Evolutionary conservation across 306 rosid genomes (phyloP).

Genomic region (Glycyrrhiza uralensis): DNA sequence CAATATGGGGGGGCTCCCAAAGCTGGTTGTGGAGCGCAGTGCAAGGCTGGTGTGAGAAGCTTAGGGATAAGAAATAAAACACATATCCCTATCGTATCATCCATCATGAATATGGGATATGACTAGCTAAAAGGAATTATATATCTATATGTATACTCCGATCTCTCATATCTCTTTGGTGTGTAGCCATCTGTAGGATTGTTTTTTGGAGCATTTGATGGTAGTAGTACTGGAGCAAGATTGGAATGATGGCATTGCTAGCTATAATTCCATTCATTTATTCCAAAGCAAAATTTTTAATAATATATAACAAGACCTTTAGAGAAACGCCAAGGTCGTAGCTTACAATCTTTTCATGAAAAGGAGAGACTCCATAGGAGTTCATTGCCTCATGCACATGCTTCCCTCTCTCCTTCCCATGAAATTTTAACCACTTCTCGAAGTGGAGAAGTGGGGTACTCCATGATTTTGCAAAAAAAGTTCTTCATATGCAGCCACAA

Average conservation of each 20-base stretch:
- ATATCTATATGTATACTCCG: neutral
- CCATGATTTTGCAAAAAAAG: conserved; percentile 44
- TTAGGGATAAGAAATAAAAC: conserved; percentile 38
- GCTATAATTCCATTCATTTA: conserved; percentile 44
- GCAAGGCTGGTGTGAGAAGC: conserved; percentile 53
- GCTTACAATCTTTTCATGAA: conserved; percentile 69
- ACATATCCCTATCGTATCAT: conserved; percentile 43
- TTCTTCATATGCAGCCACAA: conserved; percentile 33
- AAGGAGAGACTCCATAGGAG: conserved; percentile 67
- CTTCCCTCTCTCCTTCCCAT: conserved; percentile 63
- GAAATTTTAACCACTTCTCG: conserved; percentile 42
- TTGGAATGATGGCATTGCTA: conserved; percentile 36
- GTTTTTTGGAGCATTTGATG: conserved; percentile 45
- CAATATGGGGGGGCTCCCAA: conserved; percentile 25
- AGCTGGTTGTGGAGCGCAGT: conserved; percentile 63
- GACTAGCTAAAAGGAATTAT: conserved; percentile 11
- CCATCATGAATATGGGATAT: conserved; percentile 44
- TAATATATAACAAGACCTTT: conserved; percentile 29
- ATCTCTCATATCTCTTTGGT: conserved; percentile 30
- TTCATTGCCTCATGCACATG: conserved; percentile 72
- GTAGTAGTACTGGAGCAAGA: conserved; percentile 14
- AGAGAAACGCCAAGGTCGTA: conserved; percentile 52
- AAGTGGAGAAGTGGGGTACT: conserved; percentile 57
- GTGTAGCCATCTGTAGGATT: conserved; percentile 35
- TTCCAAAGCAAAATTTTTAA: conserved; percentile 37